Evolutionary conservation across 202 grass and related monocot genomes (phyloP), one percentile per base, ranked within the genome.

Genomic region (Saccharum hybrid): DNA sequence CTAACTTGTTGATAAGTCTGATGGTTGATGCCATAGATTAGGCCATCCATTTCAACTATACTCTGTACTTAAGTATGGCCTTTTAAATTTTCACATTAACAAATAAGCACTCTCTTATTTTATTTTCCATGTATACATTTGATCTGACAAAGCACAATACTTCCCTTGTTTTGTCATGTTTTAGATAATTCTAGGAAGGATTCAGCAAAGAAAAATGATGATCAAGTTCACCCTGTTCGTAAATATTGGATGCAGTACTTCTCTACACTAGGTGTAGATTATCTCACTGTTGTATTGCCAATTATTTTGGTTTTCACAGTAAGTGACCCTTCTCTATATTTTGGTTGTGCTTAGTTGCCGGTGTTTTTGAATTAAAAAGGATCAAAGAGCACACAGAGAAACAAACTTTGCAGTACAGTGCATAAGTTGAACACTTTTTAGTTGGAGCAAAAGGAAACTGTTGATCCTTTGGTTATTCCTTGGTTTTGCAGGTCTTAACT

Each of bases 261-360:
- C 28, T 63, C 85, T 88, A 33, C 78, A 6, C 65, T 99, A 28
- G 71, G 6, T 86, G 63, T 92, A 48, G 93, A 96, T 79, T 96
- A 94, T 81, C 72, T 96, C 63, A 86, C 80, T 71, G 82, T 96
- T 78, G 87, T 96, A 61, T 68, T 90, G 62, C 96, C 96, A 45
- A 64, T 96, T 79, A 82, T 99, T 88, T 74, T 94, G 37, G 72
- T 96, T 90, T 93, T 99, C 63, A 99, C 91, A 60, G 93, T 93
- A 85, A 84, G 87, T 82, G 78, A 28, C 46, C 68, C 42, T 75
- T 72, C 5, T 28, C 3, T 43, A n/a, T 40, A 77, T 77, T 67
- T 79, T 71, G 28, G 39, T 26, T 26, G 26, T 52, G 2, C n/a
- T 77, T 76, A 79, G 49, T 83, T 38, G 42, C 37, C n/a, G 46